Evolutionary conservation across 495 filamentous ascomycete genomes (phyloP).

Genomic region (Penicillium simplicissimum): DNA sequence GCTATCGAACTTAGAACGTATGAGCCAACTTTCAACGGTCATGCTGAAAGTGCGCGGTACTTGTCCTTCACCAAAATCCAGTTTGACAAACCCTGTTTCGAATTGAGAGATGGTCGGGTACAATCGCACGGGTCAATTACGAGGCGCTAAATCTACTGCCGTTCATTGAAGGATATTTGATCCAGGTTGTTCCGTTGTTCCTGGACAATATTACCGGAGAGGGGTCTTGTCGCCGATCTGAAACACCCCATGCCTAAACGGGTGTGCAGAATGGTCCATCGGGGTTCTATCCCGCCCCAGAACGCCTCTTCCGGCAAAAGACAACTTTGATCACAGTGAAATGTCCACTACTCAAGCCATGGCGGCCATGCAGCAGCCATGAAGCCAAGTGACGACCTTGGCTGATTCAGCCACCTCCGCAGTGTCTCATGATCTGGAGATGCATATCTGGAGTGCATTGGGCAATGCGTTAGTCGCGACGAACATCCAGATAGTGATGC

Average conservation of each 20-base stretch:
- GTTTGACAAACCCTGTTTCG: not conserved
- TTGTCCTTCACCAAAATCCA: not conserved
- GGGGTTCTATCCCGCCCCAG: not conserved
- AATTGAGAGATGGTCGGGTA: constrained; percentile 3
- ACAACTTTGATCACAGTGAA: not conserved
- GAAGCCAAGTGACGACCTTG: constrained; percentile 11
- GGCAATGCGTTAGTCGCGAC: not conserved
- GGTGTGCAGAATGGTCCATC: constrained; percentile 10
- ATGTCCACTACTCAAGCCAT: constrained; percentile 13
- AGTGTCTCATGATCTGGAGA: constrained; percentile 16
- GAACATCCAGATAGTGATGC: not conserved
- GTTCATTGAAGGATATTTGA: constrained; percentile 25
- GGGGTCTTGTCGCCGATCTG: constrained; percentile 20
- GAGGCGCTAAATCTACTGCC: not conserved
- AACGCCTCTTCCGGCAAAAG: constrained; percentile 10
- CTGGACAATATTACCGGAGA: constrained; percentile 12
- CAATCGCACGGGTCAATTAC: not conserved
- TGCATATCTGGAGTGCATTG: not conserved
- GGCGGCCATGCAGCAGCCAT: not conserved
- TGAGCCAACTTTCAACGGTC: not conserved
- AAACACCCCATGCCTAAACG: constrained; percentile 24
- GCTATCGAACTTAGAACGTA: not conserved
- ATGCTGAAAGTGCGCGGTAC: not conserved
- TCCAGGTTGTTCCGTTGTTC: constrained; percentile 1
- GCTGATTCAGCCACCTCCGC: constrained; percentile 11